Evolutionary conservation across 192 early-diverging fungal genomes (phyloP).

Genomic region (Phlyctochytrium arcticum): DNA sequence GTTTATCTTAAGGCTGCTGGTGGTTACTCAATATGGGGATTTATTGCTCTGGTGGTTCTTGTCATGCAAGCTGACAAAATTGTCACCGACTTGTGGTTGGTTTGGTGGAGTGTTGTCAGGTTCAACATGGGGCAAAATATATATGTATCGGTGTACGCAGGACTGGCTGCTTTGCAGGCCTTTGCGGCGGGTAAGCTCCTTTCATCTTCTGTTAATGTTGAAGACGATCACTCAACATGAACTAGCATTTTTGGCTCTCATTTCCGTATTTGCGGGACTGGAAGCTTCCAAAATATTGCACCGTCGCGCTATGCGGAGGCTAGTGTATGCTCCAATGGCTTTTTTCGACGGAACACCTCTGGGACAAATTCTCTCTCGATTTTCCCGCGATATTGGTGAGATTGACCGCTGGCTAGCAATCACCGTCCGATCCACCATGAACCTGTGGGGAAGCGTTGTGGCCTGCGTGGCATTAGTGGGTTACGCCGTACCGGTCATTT

Average conservation of each 20-base stretch:
- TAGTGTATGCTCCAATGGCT: constrained; percentile 52
- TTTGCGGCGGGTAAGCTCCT: constrained; percentile 26
- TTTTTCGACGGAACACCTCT: constrained; percentile 61
- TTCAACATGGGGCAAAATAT: constrained; percentile 16
- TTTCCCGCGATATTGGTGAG: constrained; percentile 40
- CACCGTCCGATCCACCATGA: neutral
- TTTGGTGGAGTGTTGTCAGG: constrained; percentile 45
- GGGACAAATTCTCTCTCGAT: constrained; percentile 66
- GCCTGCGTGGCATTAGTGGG: neutral
- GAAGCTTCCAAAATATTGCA: constrained; percentile 27
- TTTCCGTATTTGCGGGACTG: neutral
- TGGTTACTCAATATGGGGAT: neutral
- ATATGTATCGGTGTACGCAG: constrained; percentile 64
- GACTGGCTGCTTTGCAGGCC: constrained; percentile 57
- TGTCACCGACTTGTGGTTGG: constrained; percentile 62
- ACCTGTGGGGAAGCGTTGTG: neutral
- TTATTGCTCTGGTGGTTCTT: constrained; percentile 39
- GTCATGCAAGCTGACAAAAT: constrained; percentile 46
- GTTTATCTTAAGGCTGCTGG: constrained; percentile 41
- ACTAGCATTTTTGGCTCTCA: too few relatives aligned
- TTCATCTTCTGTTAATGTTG: neutral
- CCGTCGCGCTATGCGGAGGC: constrained; percentile 30
- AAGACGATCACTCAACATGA: too few relatives aligned
- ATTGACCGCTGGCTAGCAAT: constrained; percentile 20
- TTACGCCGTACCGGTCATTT: neutral